A percentile compares a stretch with the other conserved stretches of the same genome.
These are phyloP conservation scores for Zoysia matrella DNA, from an alignment of 202 grass and related monocot genomes.

Conservation along the genomic window DNA sequence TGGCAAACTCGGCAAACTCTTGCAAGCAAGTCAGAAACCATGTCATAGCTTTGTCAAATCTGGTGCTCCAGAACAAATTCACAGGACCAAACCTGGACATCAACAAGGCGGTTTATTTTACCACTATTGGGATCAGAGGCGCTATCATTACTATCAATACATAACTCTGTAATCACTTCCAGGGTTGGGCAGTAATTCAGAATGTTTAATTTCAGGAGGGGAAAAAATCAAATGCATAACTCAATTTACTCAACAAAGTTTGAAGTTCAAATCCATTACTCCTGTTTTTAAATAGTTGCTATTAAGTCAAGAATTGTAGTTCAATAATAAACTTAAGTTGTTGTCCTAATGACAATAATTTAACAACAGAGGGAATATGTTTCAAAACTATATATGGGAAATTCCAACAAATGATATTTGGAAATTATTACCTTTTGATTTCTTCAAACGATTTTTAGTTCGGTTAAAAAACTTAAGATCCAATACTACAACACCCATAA, in stretches of 20 bases:
- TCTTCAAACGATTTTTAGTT: neutral
- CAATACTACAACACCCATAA: neutral
- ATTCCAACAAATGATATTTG: neutral
- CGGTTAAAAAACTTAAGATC: neutral
- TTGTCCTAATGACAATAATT: too few relatives aligned
- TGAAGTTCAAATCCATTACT: neutral
- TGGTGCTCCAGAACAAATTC: constrained; percentile 98
- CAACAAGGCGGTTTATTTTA: neutral
- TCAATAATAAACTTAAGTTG: too few relatives aligned
- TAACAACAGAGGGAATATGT: too few relatives aligned
- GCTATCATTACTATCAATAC: neutral
- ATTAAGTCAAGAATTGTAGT: too few relatives aligned
- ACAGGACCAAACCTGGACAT: constrained; percentile 93
- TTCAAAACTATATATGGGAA: neutral
- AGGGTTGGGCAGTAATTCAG: neutral
- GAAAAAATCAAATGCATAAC: neutral
- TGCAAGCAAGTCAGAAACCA: constrained; percentile 94
- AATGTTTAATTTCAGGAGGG: neutral
- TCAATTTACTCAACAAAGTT: neutral
- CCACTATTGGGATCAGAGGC: neutral
- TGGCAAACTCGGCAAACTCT: constrained; percentile 88
- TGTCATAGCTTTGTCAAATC: constrained; percentile 98
- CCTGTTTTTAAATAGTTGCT: too few relatives aligned
- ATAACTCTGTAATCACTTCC: neutral
- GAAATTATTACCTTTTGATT: neutral